phyloP scores from a whole-genome alignment of 75 land plant species.

The Cunninghamia lanceolata region DNA sequence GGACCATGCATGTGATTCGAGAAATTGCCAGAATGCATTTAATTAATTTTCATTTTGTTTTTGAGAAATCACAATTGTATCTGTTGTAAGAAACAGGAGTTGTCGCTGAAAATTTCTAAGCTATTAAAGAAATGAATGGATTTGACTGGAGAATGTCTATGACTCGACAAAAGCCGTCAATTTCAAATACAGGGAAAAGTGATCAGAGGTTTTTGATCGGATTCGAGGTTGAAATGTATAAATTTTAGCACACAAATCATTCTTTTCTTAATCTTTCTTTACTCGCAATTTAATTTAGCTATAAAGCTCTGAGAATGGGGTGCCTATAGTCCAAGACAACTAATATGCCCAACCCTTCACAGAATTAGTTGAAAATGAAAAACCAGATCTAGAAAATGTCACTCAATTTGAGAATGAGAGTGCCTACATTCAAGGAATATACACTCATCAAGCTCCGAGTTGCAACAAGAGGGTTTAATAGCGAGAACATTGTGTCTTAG shows the following conservation, averaged over 20 bases:
- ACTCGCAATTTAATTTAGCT: background rate
- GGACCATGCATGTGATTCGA: no score
- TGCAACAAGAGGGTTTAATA: conserved; percentile 79
- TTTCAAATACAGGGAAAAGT: background rate
- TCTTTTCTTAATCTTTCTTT: background rate
- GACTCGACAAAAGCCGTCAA: background rate
- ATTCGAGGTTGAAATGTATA: background rate
- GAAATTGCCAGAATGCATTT: no score
- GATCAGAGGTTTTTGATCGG: background rate
- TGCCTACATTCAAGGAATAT: conserved; percentile 71
- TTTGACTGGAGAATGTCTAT: background rate
- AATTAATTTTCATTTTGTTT: no score
- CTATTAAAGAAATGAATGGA: background rate
- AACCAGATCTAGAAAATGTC: conserved; percentile 41
- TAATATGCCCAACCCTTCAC: conserved; percentile 31
- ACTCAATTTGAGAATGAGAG: conserved; percentile 39
- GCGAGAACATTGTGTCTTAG: conserved; percentile 80
- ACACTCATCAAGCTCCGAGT: conserved; percentile 50
- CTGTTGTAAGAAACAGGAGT: no score
- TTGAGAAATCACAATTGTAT: no score
- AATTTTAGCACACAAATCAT: background rate
- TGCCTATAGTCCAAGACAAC: conserved; percentile 48
- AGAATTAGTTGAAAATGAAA: conserved; percentile 25
- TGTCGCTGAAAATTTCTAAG: background rate
- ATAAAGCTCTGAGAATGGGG: conserved; percentile 28